These are phyloP conservation scores for Fusarium pseudocircinatum DNA, from an alignment of 2,329 filamentous ascomycete species.

Conservation along the genomic window DNA sequence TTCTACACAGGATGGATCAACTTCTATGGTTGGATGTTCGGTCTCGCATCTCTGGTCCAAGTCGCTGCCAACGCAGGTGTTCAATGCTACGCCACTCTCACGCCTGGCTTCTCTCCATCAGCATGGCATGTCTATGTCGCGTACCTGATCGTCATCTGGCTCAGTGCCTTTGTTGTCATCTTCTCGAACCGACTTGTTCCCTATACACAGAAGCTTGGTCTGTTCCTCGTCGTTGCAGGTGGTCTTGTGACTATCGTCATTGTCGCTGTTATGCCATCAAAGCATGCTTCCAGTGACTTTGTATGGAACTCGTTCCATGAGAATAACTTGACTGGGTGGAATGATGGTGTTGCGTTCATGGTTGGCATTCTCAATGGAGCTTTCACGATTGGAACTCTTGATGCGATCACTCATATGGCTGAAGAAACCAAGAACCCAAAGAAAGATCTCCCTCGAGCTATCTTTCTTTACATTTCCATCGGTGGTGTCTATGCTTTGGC, in stretches of 20 bases:
- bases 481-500: conserved; percentile 37
- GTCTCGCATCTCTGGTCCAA: conserved; percentile 39
- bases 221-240: conserved; percentile 35
- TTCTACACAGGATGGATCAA: conserved; percentile 44
- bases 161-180: conserved; percentile 30
- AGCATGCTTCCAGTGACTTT: conserved; percentile 34
- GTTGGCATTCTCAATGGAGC: conserved; percentile 39
- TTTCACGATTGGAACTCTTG: conserved; percentile 39
- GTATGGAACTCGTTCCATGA: conserved; percentile 39
- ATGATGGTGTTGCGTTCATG: conserved; percentile 41
- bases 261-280: conserved; percentile 33
- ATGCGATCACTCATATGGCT: conserved; percentile 42
- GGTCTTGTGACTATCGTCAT: conserved; percentile 38
- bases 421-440: conserved; percentile 36
- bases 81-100: conserved; percentile 39
- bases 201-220: conserved; percentile 37
- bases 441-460: conserved; percentile 31
- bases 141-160: conserved; percentile 36
- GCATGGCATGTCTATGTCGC: conserved; percentile 41
- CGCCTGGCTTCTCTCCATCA: neutral
- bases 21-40: conserved; percentile 45
- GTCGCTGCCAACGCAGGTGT: conserved; percentile 38
- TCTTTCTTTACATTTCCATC: conserved; percentile 39
- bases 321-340: conserved; percentile 41
- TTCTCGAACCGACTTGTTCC: conserved; percentile 40